Evolutionary conservation across 148 eudicot species (phyloP), one percentile per base, ranked within the genome.

Genomic region (Selenicereus undatus): DNA sequence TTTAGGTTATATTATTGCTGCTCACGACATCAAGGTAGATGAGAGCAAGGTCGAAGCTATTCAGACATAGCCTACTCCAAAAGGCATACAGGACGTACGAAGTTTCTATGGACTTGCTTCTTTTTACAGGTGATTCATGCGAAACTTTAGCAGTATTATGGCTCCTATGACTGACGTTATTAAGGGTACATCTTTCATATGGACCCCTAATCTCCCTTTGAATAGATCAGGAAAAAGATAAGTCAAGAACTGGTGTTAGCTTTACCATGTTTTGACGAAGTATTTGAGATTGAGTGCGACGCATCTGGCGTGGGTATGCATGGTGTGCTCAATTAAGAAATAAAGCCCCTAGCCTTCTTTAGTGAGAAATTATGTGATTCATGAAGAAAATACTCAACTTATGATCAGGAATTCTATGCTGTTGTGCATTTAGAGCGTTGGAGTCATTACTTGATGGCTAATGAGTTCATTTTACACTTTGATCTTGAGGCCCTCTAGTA

Each of bases 321-420:
- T 0, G 82, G 29, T 7, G 11, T 80, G n/a, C 56, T 72, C 1
- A n/a, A 42, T 13, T 48, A 79, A 32, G 66, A 43, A 17, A 26
- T 1, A 1, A 32, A 29, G 16, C 76, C 69, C 1, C 11, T 80
- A 32, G 72, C 71, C 13, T 80, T 30, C 22, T 73, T 73, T 36
- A 80, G 71, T 74, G 82, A 73, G 43, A 80, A 80, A 29, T 26
- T 80, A 1, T 35, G 42, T 58, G 77, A 64, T 3, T 22, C 71
- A 5, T 26, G n/a, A 8, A 45, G 8, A 45, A 45, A 10, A 10
- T 45, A 45, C 50, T 45, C 50, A 1, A 45, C 50, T 45, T 45
- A 80, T 80, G 82, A 73, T 8, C 58, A 58, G 32, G 82, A 80
- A 71, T 56, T 80, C 14, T 73, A 80, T 73, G 77, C 82, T 1